Base-by-base conservation (phyloP, 129 eudicot species). In the Lactuca saligna region DNA sequence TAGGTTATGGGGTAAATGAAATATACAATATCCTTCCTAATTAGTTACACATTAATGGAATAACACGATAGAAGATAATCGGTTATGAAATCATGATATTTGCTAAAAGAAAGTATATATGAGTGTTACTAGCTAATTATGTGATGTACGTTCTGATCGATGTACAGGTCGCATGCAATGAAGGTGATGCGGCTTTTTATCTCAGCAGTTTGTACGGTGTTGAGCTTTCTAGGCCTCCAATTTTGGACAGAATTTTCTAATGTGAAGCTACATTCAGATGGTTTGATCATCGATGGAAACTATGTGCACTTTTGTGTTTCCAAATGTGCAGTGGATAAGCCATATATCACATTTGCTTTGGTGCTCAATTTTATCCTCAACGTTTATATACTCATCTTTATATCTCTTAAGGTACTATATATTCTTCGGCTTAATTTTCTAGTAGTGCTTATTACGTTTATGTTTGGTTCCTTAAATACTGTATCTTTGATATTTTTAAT, bases 221-320 rank as follows among this genome's bases (percentile, higher is more conserved):
- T 89, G 80, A 88, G 95, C 86, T 82, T 82, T 35, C 73, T 82
- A 8, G 80, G 95, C 57, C 95, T 92, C 71, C 91, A 77, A 46
- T 89, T 74, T 79, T 86, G 96, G 91, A 79, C 88, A 9, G 82
- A 74, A 50, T 41, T 86, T 53, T 84, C 98, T 53, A 80, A 75
- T 75, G 78, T 77, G 82, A 89, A 84, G 12, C 64, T 84, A 61
- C 70, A 69, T 61, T 61, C 86, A 46, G 91, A 84, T 75, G 90
- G 91, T 16, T 70, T 85, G 38, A 25, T 25, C 29, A 73, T 82
- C 80, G 82, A 81, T 78, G 83, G 78, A 54, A 73, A 68, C 69
- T 34, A 72, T 71, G 75, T 84, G 48, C 80, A 78, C 64, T 63
- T 80, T 13, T 87, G 80, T 65, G 82, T 86, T 75, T 81, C 81